Evolutionary conservation across 2,329 filamentous ascomycete species (phyloP).

Genomic region (Paraconiothyrium brasiliense): DNA sequence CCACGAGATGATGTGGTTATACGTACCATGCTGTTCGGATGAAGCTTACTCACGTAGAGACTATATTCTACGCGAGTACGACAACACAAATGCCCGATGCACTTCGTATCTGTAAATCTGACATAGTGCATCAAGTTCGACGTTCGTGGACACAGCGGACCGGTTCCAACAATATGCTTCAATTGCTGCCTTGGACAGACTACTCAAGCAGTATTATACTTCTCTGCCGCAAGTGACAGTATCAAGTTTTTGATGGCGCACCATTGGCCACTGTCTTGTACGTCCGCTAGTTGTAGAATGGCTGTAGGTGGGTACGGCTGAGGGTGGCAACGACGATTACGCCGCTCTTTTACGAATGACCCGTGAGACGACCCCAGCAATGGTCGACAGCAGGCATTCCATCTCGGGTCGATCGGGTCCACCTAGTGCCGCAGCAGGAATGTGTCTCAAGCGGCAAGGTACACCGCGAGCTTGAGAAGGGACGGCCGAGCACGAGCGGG

Average conservation of each 20-base stretch:
- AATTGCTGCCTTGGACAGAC: background rate
- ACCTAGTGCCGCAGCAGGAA: background rate
- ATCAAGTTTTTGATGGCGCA: no score
- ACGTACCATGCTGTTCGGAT: background rate
- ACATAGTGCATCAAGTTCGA: background rate
- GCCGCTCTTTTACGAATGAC: no score
- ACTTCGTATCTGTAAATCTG: background rate
- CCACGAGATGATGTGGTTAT: background rate
- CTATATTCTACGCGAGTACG: constrained; percentile 1
- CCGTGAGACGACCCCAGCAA: background rate
- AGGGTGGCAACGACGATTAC: no score
- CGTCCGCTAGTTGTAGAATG: no score
- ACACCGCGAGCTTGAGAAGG: background rate
- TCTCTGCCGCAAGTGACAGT: no score
- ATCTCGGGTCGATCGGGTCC: background rate
- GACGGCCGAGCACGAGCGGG: background rate
- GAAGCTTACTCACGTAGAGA: background rate
- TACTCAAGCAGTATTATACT: no score
- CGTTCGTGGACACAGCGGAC: background rate
- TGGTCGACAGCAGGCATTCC: background rate
- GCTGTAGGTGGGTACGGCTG: no score
- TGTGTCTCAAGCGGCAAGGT: background rate
- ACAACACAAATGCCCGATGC: background rate
- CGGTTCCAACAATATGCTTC: background rate
- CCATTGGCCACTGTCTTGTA: no score